These are phyloP conservation scores for Niveomyces coronatus DNA, from an alignment of 2,329 filamentous ascomycete genomes.

Conservation along the genomic window DNA sequence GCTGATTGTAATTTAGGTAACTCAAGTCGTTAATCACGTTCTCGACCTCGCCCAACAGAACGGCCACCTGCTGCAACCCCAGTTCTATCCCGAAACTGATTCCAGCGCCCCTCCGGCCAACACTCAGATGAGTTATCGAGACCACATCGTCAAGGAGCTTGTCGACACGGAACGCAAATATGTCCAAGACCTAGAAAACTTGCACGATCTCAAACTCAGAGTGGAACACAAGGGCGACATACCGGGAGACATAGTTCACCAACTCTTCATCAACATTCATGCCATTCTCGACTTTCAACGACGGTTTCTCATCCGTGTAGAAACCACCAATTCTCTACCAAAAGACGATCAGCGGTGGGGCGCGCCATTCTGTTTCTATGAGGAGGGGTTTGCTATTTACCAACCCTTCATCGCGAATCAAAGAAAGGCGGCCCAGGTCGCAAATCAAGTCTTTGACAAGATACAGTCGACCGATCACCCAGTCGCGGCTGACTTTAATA, in stretches of 20 bases:
- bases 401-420: slow-evolving; percentile 97
- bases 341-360: slow-evolving; percentile 81
- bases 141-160: slow-evolving; percentile 84
- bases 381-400: slow-evolving; percentile 84
- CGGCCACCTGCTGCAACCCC: slow-evolving; percentile 57
- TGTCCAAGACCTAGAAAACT: slow-evolving; percentile 88
- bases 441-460: slow-evolving; percentile 77
- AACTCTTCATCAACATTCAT: slow-evolving; percentile 95
- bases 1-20: slow-evolving; percentile 41
- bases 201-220: slow-evolving; percentile 84
- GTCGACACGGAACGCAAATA: slow-evolving; percentile 96
- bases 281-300: slow-evolving; percentile 91
- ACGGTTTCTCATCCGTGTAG: slow-evolving; percentile 87
- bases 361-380: slow-evolving; percentile 75
- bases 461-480: slow-evolving; percentile 64
- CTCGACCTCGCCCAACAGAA: slow-evolving; percentile 75
- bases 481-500: slow-evolving; percentile 80
- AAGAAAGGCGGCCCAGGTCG: slow-evolving; percentile 77
- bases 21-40: slow-evolving; percentile 83
- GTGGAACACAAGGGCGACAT: slow-evolving; percentile 81
- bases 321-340: slow-evolving; percentile 83
- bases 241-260: slow-evolving; percentile 80
- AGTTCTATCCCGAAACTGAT: slow-evolving; percentile 47
- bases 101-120: slow-evolving; percentile 37
- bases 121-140: slow-evolving; percentile 61